Evolutionary conservation across 2,329 filamentous ascomycete species (phyloP).

Genomic region (Phoma sp.): DNA sequence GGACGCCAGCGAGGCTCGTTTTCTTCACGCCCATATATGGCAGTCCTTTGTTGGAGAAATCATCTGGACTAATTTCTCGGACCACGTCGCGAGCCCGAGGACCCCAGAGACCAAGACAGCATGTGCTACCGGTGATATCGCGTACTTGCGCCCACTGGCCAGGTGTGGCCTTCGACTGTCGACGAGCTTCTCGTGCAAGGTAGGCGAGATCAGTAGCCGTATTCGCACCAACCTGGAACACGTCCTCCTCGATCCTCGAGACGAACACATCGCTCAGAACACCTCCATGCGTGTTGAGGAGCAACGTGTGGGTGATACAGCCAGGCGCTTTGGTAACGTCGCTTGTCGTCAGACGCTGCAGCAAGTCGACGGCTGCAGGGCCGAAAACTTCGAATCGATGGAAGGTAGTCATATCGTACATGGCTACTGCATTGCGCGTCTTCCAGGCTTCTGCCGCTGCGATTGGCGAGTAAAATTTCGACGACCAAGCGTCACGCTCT

Average conservation of each 20-base stretch:
- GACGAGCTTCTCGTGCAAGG: conserved; percentile 59
- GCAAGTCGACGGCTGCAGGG: conserved; percentile 61
- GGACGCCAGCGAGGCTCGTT: conserved; percentile 60
- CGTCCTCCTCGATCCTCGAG: conserved; percentile 56
- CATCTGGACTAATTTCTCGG: conserved; percentile 51
- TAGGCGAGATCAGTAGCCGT: conserved; percentile 62
- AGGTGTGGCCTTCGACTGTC: conserved; percentile 53
- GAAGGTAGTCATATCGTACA: conserved; percentile 69
- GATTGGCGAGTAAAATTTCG: conserved; percentile 63
- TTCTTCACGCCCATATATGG: conserved; percentile 60
- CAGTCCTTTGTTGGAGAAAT: conserved; percentile 56
- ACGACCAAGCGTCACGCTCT: conserved; percentile 65
- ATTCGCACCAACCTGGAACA: conserved; percentile 65
- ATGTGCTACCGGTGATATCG: conserved; percentile 66
- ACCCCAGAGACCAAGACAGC: conserved; percentile 68
- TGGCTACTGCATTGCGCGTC: conserved; percentile 65
- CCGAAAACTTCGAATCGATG: conserved; percentile 65
- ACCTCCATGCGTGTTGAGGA: conserved; percentile 61
- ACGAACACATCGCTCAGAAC: conserved; percentile 65
- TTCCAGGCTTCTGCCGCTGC: conserved; percentile 69
- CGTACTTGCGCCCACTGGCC: conserved; percentile 58
- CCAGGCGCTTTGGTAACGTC: conserved; percentile 58
- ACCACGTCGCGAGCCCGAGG: conserved; percentile 63
- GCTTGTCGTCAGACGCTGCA: conserved; percentile 61
- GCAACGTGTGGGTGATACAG: conserved; percentile 62